A percentile compares a stretch with the other conserved stretches of the same genome.
phyloP scores from a whole-genome alignment of 768 basidiomycete genomes.

The Kwoniella newhampshirensis region DNA sequence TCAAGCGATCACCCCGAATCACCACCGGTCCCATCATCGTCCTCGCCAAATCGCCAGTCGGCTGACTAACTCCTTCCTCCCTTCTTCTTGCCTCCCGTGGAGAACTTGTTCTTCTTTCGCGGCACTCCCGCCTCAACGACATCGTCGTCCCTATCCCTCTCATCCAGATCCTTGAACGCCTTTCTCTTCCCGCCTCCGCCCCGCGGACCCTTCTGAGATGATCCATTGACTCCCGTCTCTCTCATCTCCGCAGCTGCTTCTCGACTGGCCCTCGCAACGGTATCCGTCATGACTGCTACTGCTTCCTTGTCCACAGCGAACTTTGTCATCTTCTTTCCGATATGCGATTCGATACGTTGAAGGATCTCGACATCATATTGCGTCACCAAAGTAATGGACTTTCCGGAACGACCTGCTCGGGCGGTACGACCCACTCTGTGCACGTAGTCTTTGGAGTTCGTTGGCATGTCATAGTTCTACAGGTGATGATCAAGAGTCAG shows the following conservation, averaged over 20 bases:
- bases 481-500: background rate
- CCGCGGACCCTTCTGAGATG: constrained; percentile 59
- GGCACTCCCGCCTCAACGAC: constrained; percentile 87
- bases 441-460: constrained; percentile 98
- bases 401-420: constrained; percentile 93
- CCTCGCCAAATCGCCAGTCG: no score
- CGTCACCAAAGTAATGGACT: constrained; percentile 94
- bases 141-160: constrained; percentile 89
- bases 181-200: constrained; percentile 52
- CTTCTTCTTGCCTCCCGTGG: constrained; percentile 12
- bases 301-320: constrained; percentile 83
- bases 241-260: constrained; percentile 76
- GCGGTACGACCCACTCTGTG: constrained; percentile 97
- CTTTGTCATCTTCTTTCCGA: constrained; percentile 85
- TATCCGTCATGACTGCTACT: constrained; percentile 77
- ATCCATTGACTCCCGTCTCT: constrained; percentile 64
- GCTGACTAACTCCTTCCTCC: no score
- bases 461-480: constrained; percentile 89
- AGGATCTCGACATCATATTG: constrained; percentile 97
- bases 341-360: constrained; percentile 89
- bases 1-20: no score
- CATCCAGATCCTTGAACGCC: constrained; percentile 61
- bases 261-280: constrained; percentile 78
- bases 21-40: no score
- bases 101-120: constrained; percentile 57